Conservation (phyloP, 352 stramenopile species). For the Elongisporangium anandrum region DNA sequence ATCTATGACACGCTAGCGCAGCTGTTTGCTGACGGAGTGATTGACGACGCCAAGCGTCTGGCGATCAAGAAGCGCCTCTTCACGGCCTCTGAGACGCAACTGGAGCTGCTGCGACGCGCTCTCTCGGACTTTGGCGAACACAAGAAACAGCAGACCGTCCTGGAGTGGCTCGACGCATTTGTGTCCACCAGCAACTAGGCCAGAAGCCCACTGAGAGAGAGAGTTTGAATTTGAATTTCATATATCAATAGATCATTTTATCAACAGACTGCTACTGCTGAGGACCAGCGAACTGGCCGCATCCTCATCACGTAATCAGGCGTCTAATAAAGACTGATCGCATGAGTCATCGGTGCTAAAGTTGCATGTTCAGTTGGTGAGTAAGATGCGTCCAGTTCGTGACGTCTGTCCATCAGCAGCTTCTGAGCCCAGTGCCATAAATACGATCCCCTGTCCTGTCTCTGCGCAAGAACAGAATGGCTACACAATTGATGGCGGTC, state of each 20-base stretch:
- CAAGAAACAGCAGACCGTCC: constrained; percentile 32
- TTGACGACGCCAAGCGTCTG: constrained; percentile 46
- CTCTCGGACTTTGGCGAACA: constrained; percentile 34
- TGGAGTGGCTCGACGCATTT: constrained; percentile 75
- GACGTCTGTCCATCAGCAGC: too few species aligned
- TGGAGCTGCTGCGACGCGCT: constrained; percentile 47
- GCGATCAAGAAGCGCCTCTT: constrained; percentile 58
- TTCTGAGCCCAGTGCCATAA: neutral
- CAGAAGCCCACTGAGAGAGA: neutral
- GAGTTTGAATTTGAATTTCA: neutral
- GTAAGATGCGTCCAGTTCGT: neutral
- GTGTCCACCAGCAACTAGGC: constrained; percentile 13
- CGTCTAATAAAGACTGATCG: too few species aligned
- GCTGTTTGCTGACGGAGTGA: constrained; percentile 35
- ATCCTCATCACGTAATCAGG: too few species aligned
- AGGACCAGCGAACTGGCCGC: too few species aligned
- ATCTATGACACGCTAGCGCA: constrained; percentile 31
- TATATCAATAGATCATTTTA: neutral
- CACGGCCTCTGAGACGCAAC: constrained; percentile 44
- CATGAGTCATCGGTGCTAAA: neutral
- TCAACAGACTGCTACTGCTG: neutral
- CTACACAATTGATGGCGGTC: neutral
- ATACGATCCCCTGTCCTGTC: neutral
- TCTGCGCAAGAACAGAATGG: neutral
- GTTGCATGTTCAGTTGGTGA: neutral